Evolutionary conservation across 176 grass and related monocot genomes (phyloP), one percentile per base, ranked within the genome.

Genomic region (Carex cristatella): DNA sequence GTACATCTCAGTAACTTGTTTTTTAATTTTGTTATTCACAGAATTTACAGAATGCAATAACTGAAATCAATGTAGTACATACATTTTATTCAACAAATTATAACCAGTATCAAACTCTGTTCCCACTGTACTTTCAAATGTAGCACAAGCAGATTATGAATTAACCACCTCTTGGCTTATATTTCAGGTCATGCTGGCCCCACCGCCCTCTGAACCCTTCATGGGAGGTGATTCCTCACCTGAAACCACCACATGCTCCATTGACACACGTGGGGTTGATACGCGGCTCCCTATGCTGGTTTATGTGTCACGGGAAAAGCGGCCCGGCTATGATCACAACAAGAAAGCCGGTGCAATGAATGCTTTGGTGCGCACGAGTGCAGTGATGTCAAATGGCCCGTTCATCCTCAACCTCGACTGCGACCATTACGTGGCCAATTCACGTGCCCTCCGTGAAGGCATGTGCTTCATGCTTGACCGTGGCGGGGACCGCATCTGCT

Each of bases 381-480:
- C 91, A 32, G 90, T 99, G 79, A 99, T 99, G 96, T 95, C 96
- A 1, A 99, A 99, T 15, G 93, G 96, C 7, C 91, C 96, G 11
- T 99, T 99, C 83, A 92, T 98, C 62, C 91, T 98, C 37, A 98
- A 98, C 79, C 88, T 98, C 1, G 96, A 98, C 77, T 98, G 96
- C 53, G 93, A 98, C 83, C 96, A 98, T 87, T 98, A 95, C 77
- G 83, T 95, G 53, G 87, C 94, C 90, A 94, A 94, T 85, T 95
- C 96, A 32, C 10, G 82, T 27, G 93, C 93, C 71, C 80, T 95
- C 55, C 86, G 95, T 4, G 95, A 98, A n/a, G 92, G 86, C 1
- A 93, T 98, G 95, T 98, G 95, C 86, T 98, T 95, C 95, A 98
- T 98, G 95, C 95, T 98, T 0, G 93, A 98, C 73, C 86, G 95